A percentile compares a stretch with the other conserved stretches of the same genome.
Conservation (phyloP, 139 green algal species). For the Yamagishiella unicocca region DNA sequence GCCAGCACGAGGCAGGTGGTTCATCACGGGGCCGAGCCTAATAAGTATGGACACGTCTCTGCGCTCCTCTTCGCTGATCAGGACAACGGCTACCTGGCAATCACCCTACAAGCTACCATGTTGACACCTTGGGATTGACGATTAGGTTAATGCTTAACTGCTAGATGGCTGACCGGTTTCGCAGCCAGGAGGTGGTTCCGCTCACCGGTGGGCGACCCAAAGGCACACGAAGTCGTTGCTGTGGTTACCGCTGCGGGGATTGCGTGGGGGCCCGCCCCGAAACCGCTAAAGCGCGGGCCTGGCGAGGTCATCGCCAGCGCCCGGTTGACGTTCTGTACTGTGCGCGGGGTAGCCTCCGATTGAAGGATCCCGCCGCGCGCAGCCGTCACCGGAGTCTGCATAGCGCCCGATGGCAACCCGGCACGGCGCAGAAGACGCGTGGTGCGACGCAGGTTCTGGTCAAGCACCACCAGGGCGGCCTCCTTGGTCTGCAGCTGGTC, state of each 20-base stretch:
- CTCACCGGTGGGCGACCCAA: not conserved
- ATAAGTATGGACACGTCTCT: not conserved
- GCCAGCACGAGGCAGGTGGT: not conserved
- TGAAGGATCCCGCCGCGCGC: not conserved
- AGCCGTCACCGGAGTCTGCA: not conserved
- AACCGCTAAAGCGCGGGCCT: not conserved
- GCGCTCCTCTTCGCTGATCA: not conserved
- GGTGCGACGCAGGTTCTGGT: not conserved
- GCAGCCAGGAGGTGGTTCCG: too few relatives aligned
- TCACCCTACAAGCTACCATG: not conserved
- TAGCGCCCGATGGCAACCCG: not conserved
- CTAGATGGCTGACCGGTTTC: too few relatives aligned
- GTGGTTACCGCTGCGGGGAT: not conserved
- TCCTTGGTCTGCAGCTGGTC: not conserved
- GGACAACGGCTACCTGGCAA: not conserved
- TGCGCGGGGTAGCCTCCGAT: not conserved
- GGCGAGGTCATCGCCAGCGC: not conserved
- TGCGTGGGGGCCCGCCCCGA: not conserved
- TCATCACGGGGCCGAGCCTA: not conserved
- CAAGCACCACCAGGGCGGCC: not conserved
- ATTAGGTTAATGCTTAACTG: too few relatives aligned
- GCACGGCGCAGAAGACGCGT: not conserved
- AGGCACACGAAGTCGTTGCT: not conserved
- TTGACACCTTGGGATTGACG: too few relatives aligned
- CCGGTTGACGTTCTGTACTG: not conserved